phyloP scores from a whole-genome alignment of 2,329 filamentous ascomycete genomes.

The Beauveria pseudobassiana region DNA sequence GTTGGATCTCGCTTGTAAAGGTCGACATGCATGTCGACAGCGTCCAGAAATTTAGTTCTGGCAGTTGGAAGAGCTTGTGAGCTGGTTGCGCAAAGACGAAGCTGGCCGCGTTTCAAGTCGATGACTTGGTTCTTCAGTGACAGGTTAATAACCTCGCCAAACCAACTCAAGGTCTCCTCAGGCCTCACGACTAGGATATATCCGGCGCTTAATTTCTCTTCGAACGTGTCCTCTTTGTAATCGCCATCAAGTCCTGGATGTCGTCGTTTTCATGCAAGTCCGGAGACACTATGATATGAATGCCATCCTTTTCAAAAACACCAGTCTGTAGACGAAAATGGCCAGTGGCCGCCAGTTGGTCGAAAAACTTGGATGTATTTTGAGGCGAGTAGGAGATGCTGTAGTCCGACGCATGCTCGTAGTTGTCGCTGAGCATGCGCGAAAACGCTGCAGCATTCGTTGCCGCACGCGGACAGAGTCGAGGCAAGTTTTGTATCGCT shows the following conservation, averaged over 20 bases:
- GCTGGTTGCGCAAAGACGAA: slow-evolving; percentile 83
- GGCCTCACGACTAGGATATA: slow-evolving; percentile 83
- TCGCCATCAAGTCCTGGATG: slow-evolving; percentile 79
- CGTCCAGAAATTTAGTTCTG: slow-evolving; percentile 67
- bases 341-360: slow-evolving; percentile 70
- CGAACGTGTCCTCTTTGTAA: slow-evolving; percentile 47
- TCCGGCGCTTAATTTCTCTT: slow-evolving; percentile 63
- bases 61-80: slow-evolving; percentile 73
- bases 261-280: slow-evolving; percentile 69
- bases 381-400: slow-evolving; percentile 68
- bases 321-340: slow-evolving; percentile 80
- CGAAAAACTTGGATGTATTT: slow-evolving; percentile 67
- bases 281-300: slow-evolving; percentile 80
- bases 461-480: slow-evolving; percentile 95
- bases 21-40: slow-evolving; percentile 78
- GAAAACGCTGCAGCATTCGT: slow-evolving; percentile 91
- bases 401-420: slow-evolving; percentile 95
- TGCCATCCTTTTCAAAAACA: slow-evolving; percentile 62
- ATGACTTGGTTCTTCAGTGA: slow-evolving; percentile 69
- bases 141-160: slow-evolving; percentile 65
- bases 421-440: slow-evolving; percentile 80
- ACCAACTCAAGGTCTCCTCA: slow-evolving; percentile 73
- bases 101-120: slow-evolving; percentile 78
- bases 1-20: slow-evolving; percentile 88
- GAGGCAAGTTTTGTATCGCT: slow-evolving; percentile 89